A percentile compares a stretch with the other conserved stretches of the same genome.
Evolutionary conservation across 768 basidiomycete genomes (phyloP).

Genomic region (Tulasnella sp.): DNA sequence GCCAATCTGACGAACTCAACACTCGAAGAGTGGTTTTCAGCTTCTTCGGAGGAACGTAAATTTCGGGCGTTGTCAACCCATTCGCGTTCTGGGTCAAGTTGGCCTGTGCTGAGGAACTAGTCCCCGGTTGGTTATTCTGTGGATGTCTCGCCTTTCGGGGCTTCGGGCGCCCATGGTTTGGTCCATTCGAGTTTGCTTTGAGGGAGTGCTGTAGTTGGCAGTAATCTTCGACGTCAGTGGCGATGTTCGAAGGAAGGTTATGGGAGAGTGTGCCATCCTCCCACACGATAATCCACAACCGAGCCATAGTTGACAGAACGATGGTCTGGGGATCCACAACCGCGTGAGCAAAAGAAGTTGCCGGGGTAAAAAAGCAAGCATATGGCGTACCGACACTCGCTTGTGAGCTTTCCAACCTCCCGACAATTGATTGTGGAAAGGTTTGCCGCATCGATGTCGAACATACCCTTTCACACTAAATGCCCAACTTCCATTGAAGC

Average conservation of each 20-base stretch:
- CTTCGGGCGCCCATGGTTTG: background rate
- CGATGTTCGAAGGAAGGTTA: background rate
- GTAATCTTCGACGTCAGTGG: background rate
- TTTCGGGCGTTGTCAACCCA: too few relatives aligned
- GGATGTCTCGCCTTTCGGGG: background rate
- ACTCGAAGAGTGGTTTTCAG: too few relatives aligned
- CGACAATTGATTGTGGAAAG: background rate
- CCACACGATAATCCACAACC: background rate
- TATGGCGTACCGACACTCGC: background rate
- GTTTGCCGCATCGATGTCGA: background rate
- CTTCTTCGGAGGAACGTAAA: too few relatives aligned
- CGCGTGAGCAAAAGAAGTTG: background rate
- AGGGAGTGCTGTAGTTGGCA: conserved; percentile 1
- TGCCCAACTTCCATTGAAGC: background rate
- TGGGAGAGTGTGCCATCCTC: background rate
- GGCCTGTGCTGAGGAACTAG: too few relatives aligned
- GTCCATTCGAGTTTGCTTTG: background rate
- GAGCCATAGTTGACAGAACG: background rate
- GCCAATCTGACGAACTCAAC: too few relatives aligned
- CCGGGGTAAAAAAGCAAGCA: too few relatives aligned
- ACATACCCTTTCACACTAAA: background rate
- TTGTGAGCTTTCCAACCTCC: background rate
- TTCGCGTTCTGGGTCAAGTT: too few relatives aligned
- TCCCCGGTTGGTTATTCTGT: background rate
- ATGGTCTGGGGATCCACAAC: background rate